Base-by-base conservation (phyloP, 2,329 filamentous ascomycete genomes). In the Fusarium sp. region DNA sequence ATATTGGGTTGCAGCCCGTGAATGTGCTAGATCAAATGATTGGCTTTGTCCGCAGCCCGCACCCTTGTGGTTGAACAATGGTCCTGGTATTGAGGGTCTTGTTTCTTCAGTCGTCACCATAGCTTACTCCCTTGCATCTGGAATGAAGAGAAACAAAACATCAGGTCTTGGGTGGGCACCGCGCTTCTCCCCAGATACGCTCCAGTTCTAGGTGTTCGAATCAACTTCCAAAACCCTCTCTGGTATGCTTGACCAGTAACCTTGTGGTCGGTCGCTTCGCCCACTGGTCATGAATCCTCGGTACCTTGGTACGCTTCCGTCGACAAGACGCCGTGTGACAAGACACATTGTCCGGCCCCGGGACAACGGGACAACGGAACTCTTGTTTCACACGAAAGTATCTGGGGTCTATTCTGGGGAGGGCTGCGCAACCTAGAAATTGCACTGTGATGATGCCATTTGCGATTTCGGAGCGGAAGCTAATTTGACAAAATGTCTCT, bases 61-160 rank as follows among this genome's bases (percentile, higher is more conserved):
- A 23, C 18, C 46, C n/a, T 44, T 51, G 44, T 41, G 39, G 15
- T 41, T 51, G 51, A 46, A 53, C 53, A 51, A 55, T 41, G 41
- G 39, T 36, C 56, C 48, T 55, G 51, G 62, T 44, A 66, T 34
- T 48, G 36, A 68, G 16, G 44, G 43, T 18, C 47, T 51, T 54
- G 27, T 36, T 37, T 60, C 54, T 65, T 40, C 48, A 43, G 30
- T 43, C 44, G 62, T 40, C 44, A 51, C 27, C 34, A 23, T 44
- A 37, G 46, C 58, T 47, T 40, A 55, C 55, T 27, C 37, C 50
- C 54, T 55, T 18, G 23, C 37, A 51, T 48, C 55, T 65, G 63
- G 55, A 68, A 68, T 65, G 67, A 28, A 31, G 41, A 46, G 44
- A 67, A 70, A 52, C 62, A 66, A 56, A 64, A 52, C 56, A 63